phyloP scores from a whole-genome alignment of 768 basidiomycete species.

The Psilocybe cubensis region DNA sequence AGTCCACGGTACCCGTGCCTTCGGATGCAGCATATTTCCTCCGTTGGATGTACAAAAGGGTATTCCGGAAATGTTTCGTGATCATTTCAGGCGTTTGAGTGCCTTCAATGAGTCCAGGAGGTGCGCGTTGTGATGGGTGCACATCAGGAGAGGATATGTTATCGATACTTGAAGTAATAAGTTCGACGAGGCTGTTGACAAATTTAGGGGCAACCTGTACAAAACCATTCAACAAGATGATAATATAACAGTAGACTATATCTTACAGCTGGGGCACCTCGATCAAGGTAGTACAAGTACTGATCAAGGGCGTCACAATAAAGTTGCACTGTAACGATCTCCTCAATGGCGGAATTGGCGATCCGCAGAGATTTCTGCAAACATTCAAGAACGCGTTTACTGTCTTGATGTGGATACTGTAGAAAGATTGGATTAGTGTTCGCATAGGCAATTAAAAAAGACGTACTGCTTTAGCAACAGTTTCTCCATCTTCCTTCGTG shows the following conservation, averaged over 20 bases:
- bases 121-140: slow-evolving; percentile 86
- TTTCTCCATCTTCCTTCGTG: slow-evolving; percentile 43
- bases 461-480: slow-evolving; percentile 47
- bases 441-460: neutral
- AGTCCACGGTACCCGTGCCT: slow-evolving; percentile 41
- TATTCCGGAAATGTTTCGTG: slow-evolving; percentile 90
- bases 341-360: slow-evolving; percentile 95
- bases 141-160: slow-evolving; percentile 85
- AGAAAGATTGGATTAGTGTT: slow-evolving; percentile 6
- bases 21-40: slow-evolving; percentile 62
- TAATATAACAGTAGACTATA: neutral
- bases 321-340: slow-evolving; percentile 94
- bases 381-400: slow-evolving; percentile 97
- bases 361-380: slow-evolving; percentile 96
- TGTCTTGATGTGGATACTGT: slow-evolving; percentile 88
- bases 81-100: slow-evolving; percentile 95
- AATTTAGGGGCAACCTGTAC: slow-evolving; percentile 90
- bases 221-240: slow-evolving; percentile 1
- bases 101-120: slow-evolving; percentile 89
- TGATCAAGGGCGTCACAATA: slow-evolving; percentile 97
- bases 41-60: slow-evolving; percentile 78
- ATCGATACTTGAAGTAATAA: slow-evolving; percentile 95
- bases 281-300: slow-evolving; percentile 96
- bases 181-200: slow-evolving; percentile 93
- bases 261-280: slow-evolving; percentile 86